These are phyloP conservation scores for Paralagenidium karlingii DNA, from an alignment of 352 stramenopile species.

Conservation along the genomic window DNA sequence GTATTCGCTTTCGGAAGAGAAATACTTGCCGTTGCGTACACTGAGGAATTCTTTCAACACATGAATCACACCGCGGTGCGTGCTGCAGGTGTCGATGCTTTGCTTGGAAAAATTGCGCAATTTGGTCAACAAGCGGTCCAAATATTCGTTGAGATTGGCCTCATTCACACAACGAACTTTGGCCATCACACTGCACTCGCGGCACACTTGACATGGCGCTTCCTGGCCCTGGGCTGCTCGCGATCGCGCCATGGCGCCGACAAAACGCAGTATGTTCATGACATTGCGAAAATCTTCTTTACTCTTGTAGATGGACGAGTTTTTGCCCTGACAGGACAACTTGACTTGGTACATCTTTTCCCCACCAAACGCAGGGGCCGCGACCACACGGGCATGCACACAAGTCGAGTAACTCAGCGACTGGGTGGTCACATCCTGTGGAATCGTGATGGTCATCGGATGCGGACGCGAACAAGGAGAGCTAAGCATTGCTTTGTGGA, in stretches of 20 bases:
- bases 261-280: conserved; percentile 70
- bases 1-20: conserved; percentile 32
- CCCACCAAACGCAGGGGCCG: conserved; percentile 47
- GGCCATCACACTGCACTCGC: conserved; percentile 24
- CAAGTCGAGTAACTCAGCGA: too few species aligned
- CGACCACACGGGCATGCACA: conserved; percentile 39
- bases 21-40: conserved; percentile 64
- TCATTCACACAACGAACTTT: conserved; percentile 35
- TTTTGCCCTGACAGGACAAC: conserved; percentile 62
- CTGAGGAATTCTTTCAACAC: conserved; percentile 78
- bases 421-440: too few species aligned
- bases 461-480: too few species aligned
- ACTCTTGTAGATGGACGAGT: conserved; percentile 67
- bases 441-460: too few species aligned
- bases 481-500: too few species aligned
- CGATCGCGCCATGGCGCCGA: conserved; percentile 49
- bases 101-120: conserved; percentile 27
- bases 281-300: conserved; percentile 77
- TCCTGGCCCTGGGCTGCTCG: conserved; percentile 13
- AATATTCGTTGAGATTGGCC: conserved; percentile 37
- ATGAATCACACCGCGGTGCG: conserved; percentile 60
- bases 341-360: conserved; percentile 80
- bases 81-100: conserved; percentile 38
- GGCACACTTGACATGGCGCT: conserved; percentile 50
- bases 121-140: conserved; percentile 33